Conservation (phyloP, 768 basidiomycete species). For the Chalciporus piperatus region DNA sequence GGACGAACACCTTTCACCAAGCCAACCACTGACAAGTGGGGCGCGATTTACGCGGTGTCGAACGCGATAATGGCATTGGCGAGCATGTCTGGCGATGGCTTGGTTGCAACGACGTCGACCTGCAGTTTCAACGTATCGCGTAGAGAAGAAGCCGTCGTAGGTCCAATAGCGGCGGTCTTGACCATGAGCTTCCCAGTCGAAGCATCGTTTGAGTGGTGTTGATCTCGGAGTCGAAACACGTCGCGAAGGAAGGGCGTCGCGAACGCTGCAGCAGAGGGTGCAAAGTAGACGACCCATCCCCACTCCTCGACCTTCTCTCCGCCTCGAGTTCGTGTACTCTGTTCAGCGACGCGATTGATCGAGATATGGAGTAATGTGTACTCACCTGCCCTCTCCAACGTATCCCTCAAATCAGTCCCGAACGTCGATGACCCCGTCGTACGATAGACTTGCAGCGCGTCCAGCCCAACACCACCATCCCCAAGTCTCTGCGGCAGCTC, state of each 20-base stretch:
- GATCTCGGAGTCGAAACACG: slow-evolving; percentile 41
- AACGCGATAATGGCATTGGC: slow-evolving; percentile 26
- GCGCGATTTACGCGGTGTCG: slow-evolving; percentile 10
- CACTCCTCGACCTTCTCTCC: slow-evolving; percentile 26
- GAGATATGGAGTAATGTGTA: background rate
- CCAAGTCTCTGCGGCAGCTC: slow-evolving; percentile 52
- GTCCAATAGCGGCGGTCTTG: slow-evolving; percentile 63
- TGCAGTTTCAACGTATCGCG: slow-evolving; percentile 40
- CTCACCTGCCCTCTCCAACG: slow-evolving; percentile 29
- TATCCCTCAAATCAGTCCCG: slow-evolving; percentile 38
- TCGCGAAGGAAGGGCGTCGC: slow-evolving; percentile 49
- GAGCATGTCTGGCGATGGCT: slow-evolving; percentile 56
- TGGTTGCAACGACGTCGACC: slow-evolving; percentile 55
- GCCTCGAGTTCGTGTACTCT: background rate
- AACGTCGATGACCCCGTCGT: slow-evolving; percentile 59
- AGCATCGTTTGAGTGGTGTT: background rate
- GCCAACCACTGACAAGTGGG: background rate
- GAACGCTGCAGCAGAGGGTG: slow-evolving; percentile 66
- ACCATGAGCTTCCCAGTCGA: slow-evolving; percentile 10
- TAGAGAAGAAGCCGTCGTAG: slow-evolving; percentile 58
- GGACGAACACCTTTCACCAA: background rate
- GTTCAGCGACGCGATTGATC: no score
- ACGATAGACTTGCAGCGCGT: slow-evolving; percentile 63
- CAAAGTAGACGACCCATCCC: slow-evolving; percentile 73
- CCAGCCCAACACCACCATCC: slow-evolving; percentile 43